Base-by-base conservation (phyloP, 805 yeast species). In the Yamadazyma philogaea region DNA sequence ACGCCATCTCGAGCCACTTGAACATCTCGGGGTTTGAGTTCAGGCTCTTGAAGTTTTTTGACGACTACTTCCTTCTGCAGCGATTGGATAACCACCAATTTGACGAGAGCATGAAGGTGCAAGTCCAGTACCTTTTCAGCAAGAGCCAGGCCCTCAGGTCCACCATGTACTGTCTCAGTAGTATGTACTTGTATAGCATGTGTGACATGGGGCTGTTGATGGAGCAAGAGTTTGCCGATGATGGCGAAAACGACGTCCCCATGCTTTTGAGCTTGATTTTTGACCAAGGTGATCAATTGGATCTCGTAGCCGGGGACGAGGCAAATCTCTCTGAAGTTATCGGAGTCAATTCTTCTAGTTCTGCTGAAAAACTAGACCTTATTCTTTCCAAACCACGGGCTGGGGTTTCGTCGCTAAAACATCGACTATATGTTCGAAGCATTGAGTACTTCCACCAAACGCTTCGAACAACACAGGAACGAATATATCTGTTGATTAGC, bases 361-460 rank as follows among this genome's bases (percentile, higher is more conserved):
- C 16, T 8, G 8, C 33, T 16, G 15, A 30, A 18, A 30, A n/a
- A 10, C 33, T 6, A n/a, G 4, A 6, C 18, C 18, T 10, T 3
- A 8, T 30, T 10, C 6, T 6, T 14, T 4, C 16, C 8, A n/a
- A 5, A n/a, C 14, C 37, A 11, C 21, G n/a, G 17, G 19, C 22
- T 15, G 32, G 15, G 15, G 31, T 15, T 5, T 24, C 28, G 8
- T 24, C 28, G 28, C 28, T 24, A 4, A 42, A 30, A 30, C 12
- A 34, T 7, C 19, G 28, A 7, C 39, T 61, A 19, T 53, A 48
- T 24, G 43, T 42, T 7, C 34, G 44, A 14, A 55, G 63, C n/a
- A 51, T 57, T 6, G 41, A 48, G 4, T 63, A 60, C 49, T 63
- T 61, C 40, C 39, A 47, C 7, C 41, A 47, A 7, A 45, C 55